These are phyloP conservation scores for Vitis labrusca DNA, from an alignment of 164 flowering plant genomes.

Conservation along the genomic window DNA sequence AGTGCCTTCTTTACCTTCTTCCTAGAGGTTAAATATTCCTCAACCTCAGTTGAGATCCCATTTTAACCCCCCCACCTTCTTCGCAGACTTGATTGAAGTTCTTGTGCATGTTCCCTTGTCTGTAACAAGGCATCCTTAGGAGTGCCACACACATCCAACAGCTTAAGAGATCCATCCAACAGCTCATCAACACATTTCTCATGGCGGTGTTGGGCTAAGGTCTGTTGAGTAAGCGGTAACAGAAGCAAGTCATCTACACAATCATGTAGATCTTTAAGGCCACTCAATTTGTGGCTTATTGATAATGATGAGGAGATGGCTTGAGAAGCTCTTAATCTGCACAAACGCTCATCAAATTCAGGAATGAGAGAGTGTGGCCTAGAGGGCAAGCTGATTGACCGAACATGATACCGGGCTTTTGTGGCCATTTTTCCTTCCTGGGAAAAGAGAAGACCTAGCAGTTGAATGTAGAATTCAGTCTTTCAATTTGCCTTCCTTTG, in stretches of 20 bases:
- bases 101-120: slow-evolving; percentile 24
- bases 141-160: slow-evolving; percentile 36
- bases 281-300: slow-evolving; percentile 16
- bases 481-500: not conserved
- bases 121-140: slow-evolving; percentile 28
- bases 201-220: slow-evolving; percentile 7
- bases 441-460: too few relatives aligned
- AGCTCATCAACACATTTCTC: slow-evolving; percentile 16
- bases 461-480: too few relatives aligned
- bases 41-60: not conserved
- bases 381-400: slow-evolving; percentile 31
- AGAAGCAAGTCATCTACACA: slow-evolving; percentile 24
- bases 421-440: slow-evolving; percentile 13
- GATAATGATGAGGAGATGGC: slow-evolving; percentile 15
- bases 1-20: slow-evolving; percentile 26
- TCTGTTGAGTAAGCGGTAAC: slow-evolving; percentile 24
- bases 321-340: slow-evolving; percentile 20
- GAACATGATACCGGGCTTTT: slow-evolving; percentile 15
- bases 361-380: slow-evolving; percentile 19
- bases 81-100: slow-evolving; percentile 32
- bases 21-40: slow-evolving; percentile 14
- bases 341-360: slow-evolving; percentile 13
- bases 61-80: slow-evolving; percentile 20
- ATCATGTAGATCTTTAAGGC: slow-evolving; percentile 24
- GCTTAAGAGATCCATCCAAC: slow-evolving; percentile 35